Percentiles rank a stretch among this genome's conserved stretches.
phyloP scores from a whole-genome alignment of 176 grass and related monocot species.

The Bothriochloa decipiens region DNA sequence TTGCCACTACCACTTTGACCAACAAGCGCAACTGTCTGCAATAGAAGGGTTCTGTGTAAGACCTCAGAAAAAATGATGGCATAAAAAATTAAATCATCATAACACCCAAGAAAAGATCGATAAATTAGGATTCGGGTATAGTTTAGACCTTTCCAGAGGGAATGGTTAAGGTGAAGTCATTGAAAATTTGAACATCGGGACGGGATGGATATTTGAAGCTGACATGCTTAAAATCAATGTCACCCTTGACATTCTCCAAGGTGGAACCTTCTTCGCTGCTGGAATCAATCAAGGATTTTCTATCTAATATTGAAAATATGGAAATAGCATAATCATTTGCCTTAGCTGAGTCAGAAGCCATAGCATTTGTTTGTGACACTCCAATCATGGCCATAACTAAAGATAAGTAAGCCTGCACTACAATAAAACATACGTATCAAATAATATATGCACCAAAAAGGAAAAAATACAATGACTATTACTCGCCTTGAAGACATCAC shows the following conservation, averaged over 20 bases:
- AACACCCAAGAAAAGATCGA: neutral
- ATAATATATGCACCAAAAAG: neutral
- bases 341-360: constrained; percentile 14
- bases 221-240: constrained; percentile 30
- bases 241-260: constrained; percentile 22
- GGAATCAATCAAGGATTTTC: constrained; percentile 27
- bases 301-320: constrained; percentile 37
- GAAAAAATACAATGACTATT: neutral
- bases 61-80: neutral
- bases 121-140: neutral
- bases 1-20: constrained; percentile 40
- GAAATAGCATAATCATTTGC: constrained; percentile 33
- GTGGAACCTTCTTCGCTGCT: constrained; percentile 15
- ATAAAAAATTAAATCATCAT: neutral
- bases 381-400: constrained; percentile 37
- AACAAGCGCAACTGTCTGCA: constrained; percentile 35
- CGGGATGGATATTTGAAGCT: constrained; percentile 38
- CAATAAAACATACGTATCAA: constrained; percentile 24
- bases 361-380: constrained; percentile 2
- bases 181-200: constrained; percentile 34
- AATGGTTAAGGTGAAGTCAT: constrained; percentile 27
- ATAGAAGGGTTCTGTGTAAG: constrained; percentile 21
- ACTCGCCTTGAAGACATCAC: constrained; percentile 40
- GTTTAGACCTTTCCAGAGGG: constrained; percentile 35
- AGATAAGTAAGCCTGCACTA: constrained; percentile 18